These are phyloP conservation scores for Paraphaeosphaeria sporulosa DNA, from an alignment of 2,329 filamentous ascomycete species.

Conservation along the genomic window DNA sequence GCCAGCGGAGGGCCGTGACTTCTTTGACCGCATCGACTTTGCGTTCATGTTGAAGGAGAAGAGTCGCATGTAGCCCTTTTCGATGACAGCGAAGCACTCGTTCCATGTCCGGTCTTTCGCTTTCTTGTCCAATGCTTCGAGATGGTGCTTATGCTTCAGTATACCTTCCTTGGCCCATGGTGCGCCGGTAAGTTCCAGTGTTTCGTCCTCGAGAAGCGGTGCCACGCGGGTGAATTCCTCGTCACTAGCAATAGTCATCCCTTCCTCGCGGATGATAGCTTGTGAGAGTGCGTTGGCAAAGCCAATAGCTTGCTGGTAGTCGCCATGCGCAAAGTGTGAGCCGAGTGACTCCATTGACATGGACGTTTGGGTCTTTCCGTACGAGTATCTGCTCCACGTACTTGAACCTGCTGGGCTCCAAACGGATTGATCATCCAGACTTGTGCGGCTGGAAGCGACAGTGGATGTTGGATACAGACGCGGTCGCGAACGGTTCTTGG, in stretches of 20 bases:
- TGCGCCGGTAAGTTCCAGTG: slow-evolving; percentile 87
- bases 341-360: slow-evolving; percentile 92
- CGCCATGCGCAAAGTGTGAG: slow-evolving; percentile 75
- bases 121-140: slow-evolving; percentile 88
- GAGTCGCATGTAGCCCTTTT: slow-evolving; percentile 90
- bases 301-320: slow-evolving; percentile 95
- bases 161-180: slow-evolving; percentile 98
- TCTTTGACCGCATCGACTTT: slow-evolving; percentile 77
- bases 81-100: slow-evolving; percentile 94
- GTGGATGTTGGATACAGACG: slow-evolving; percentile 78
- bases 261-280: slow-evolving; percentile 92
- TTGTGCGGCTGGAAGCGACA: slow-evolving; percentile 89
- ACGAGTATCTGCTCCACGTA: slow-evolving; percentile 92
- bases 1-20: slow-evolving; percentile 62
- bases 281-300: slow-evolving; percentile 97
- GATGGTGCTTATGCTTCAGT: slow-evolving; percentile 93
- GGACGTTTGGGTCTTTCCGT: slow-evolving; percentile 88
- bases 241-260: slow-evolving; percentile 61
- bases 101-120: slow-evolving; percentile 94
- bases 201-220: slow-evolving; percentile 88
- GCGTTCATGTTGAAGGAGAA: slow-evolving; percentile 87
- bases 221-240: slow-evolving; percentile 67
- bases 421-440: slow-evolving; percentile 88
- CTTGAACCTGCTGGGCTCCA: slow-evolving; percentile 94
- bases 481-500: slow-evolving; percentile 84